Evolutionary conservation across 2,329 filamentous ascomycete genomes (phyloP), one percentile per base, ranked within the genome.

Genomic region (Chrysosporium keratinophilum): DNA sequence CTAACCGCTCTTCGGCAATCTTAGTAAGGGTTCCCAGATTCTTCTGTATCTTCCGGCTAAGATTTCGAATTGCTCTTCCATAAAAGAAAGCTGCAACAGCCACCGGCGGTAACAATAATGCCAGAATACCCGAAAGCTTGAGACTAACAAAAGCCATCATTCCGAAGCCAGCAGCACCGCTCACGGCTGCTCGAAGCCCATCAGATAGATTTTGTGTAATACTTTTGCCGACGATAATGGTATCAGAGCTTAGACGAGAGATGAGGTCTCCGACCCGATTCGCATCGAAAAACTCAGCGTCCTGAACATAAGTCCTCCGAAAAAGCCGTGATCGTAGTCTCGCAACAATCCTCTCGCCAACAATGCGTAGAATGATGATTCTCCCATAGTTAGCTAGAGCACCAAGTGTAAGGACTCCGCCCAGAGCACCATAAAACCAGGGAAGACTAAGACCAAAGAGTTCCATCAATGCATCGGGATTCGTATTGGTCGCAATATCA

Each of bases 171-270:
- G 91, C 91, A 33, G 80, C 82, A 61, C 93, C 93, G 61, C 89
- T 95, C 57, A 98, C 91, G 33, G 93, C 73, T 14, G 93, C 85
- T 57, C 93, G 81, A 50, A 98, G 78, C n/a, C 93, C 93, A 70
- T 98, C 93, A 5, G 91, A 97, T 48, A 98, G 75, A 66, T 98
- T 98, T 66, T 97, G 91, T 0, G 93, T 98, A 60, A 98, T 95
- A 64, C 89, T 95, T 72, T 98, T 98, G 66, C 91, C 93, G 52
- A 98, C 93, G 64, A 98, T 94, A 65, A 97, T 88, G 0, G 93
- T 96, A 68, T 98, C 94, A 1, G 90, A 95, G 64, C 91, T 90
- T 44, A 98, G 81, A 37, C 94, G 85, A 37, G 91, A 97, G 64
- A 98, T 96, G 62, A 98, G 75, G 67, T 98, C 93, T 67, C 93